A percentile compares a stretch with the other conserved stretches of the same genome.
Evolutionary conservation across 1,139 yeast species (phyloP).

Genomic region (Geotrichum carabidarum): DNA sequence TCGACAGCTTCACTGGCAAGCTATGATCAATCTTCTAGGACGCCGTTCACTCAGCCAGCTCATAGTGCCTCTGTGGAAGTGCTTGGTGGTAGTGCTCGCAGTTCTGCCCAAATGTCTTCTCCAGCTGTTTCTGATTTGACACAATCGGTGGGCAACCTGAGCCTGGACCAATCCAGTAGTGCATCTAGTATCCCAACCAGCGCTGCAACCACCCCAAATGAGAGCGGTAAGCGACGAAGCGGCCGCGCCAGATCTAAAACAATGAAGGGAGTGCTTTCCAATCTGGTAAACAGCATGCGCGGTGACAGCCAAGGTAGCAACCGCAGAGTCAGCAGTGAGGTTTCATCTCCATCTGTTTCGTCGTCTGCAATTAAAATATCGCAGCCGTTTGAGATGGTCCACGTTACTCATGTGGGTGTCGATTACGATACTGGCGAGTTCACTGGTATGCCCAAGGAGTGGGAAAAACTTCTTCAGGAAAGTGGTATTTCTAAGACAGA

Average conservation of each 20-base stretch:
- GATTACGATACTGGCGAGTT: constrained; percentile 78
- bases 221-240: constrained; percentile 27
- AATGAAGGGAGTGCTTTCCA: constrained; percentile 49
- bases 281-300: constrained; percentile 47
- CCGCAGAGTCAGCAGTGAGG: constrained; percentile 14
- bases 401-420: constrained; percentile 89
- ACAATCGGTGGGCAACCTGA: constrained; percentile 18
- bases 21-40: constrained; percentile 10
- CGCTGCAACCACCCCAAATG: constrained; percentile 10
- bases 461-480: constrained; percentile 79
- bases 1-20: constrained; percentile 11
- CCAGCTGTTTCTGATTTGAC: constrained; percentile 17
- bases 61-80: constrained; percentile 14
- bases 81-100: constrained; percentile 9
- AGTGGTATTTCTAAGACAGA: constrained; percentile 83
- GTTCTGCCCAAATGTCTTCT: constrained; percentile 13
- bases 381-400: constrained; percentile 85
- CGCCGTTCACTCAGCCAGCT: constrained; percentile 6
- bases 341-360: constrained; percentile 19
- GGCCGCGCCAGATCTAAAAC: constrained; percentile 35
- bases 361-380: constrained; percentile 60
- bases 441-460: constrained; percentile 85
- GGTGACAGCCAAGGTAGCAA: constrained; percentile 16
- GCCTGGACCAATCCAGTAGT: constrained; percentile 9
- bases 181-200: constrained; percentile 14